Percentiles rank a stretch among this genome's conserved stretches.
These are phyloP conservation scores for Eleusine coracana DNA, from an alignment of 176 grass and related monocot genomes.

Conservation along the genomic window DNA sequence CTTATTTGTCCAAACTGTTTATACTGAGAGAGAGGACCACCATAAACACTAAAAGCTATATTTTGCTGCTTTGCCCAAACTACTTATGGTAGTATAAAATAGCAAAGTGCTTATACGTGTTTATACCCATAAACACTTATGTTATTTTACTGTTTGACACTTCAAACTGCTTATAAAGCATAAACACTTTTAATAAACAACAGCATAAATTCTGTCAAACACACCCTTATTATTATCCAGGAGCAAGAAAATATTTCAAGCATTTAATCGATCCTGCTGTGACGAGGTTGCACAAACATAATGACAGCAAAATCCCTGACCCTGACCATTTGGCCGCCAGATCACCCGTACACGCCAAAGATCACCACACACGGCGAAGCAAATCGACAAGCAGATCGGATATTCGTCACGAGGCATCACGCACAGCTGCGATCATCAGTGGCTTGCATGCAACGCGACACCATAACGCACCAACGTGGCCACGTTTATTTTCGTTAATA, in stretches of 20 bases:
- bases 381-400: conserved; percentile 18
- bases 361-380: not conserved
- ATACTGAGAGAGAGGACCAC: too few relatives aligned
- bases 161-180: too few relatives aligned
- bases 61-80: too few relatives aligned
- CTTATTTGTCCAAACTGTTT: too few relatives aligned
- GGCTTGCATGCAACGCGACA: not conserved
- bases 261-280: not conserved
- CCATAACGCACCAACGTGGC: not conserved
- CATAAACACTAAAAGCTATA: too few relatives aligned
- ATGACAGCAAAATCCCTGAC: not conserved
- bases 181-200: too few relatives aligned
- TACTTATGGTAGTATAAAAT: too few relatives aligned
- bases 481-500: conserved; percentile 13
- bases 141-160: too few relatives aligned
- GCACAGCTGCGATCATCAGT: not conserved
- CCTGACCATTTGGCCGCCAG: not conserved
- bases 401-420: conserved; percentile 4
- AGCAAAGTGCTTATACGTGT: too few relatives aligned
- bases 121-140: too few relatives aligned
- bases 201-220: too few relatives aligned
- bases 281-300: not conserved
- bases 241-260: not conserved
- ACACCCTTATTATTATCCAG: too few relatives aligned
- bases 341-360: not conserved